Conservation (phyloP, 208 protist species). For the Leishmania amazonensis region DNA sequence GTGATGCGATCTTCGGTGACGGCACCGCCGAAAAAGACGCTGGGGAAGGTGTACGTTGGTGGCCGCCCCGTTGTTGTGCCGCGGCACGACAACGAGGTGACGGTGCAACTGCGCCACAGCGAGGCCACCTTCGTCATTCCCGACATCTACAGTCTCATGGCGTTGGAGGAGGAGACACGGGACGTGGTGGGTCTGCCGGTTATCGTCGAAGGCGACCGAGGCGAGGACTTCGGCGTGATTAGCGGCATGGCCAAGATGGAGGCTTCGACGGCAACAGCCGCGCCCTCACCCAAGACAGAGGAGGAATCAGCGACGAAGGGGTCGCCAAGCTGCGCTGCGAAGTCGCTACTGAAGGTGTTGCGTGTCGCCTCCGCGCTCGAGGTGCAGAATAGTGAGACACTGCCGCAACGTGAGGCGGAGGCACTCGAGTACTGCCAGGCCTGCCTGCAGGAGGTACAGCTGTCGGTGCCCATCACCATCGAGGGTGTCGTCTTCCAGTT, state of each 20-base stretch:
- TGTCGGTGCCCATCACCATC: constrained; percentile 68
- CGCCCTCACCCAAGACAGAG: constrained; percentile 18
- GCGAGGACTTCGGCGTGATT: constrained; percentile 79
- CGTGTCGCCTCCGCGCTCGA: constrained; percentile 61
- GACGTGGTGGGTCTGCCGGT: constrained; percentile 64
- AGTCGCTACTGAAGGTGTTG: constrained; percentile 41
- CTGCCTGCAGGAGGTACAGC: constrained; percentile 44
- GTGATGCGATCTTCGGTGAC: background rate
- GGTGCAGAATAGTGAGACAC: constrained; percentile 36
- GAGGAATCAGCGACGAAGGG: constrained; percentile 14
- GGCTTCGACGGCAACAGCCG: background rate
- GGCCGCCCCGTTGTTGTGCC: constrained; percentile 54
- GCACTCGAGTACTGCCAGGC: constrained; percentile 62
- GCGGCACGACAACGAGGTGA: constrained; percentile 58
- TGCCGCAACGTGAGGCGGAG: constrained; percentile 55
- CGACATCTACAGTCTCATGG: constrained; percentile 57
- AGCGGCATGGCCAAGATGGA: constrained; percentile 19
- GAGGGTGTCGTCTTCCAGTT: constrained; percentile 86
- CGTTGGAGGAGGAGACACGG: constrained; percentile 33
- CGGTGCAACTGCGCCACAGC: constrained; percentile 51
- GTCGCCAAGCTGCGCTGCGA: background rate
- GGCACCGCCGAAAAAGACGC: constrained; percentile 25
- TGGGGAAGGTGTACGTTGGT: constrained; percentile 56
- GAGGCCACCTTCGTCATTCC: constrained; percentile 48
- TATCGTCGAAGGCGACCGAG: constrained; percentile 84